Conservation (phyloP, 2,329 filamentous ascomycete genomes). For the Pochonia chlamydosporia region DNA sequence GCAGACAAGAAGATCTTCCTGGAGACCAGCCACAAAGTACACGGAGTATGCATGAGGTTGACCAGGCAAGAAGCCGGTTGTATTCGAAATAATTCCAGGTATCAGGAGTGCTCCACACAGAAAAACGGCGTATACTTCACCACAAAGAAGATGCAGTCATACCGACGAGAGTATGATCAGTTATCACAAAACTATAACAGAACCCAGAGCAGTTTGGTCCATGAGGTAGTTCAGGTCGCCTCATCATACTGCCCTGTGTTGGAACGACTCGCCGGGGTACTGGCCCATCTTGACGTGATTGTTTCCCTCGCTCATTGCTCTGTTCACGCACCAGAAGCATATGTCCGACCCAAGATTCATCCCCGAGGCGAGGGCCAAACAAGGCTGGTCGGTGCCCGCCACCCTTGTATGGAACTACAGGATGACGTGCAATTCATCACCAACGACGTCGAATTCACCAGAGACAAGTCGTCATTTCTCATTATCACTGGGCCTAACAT, state of each 20-base stretch:
- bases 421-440: slow-evolving; percentile 98
- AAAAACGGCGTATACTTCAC: slow-evolving; percentile 99
- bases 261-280: slow-evolving; percentile 78
- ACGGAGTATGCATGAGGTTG: slow-evolving; percentile 93
- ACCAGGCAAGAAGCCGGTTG: slow-evolving; percentile 87
- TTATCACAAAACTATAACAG: slow-evolving; percentile 91
- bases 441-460: slow-evolving; percentile 81
- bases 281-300: slow-evolving; percentile 89
- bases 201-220: slow-evolving; percentile 84
- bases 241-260: slow-evolving; percentile 92
- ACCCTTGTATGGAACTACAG: slow-evolving; percentile 98
- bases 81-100: slow-evolving; percentile 84
- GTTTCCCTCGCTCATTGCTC: slow-evolving; percentile 90
- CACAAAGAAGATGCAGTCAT: slow-evolving; percentile 70
- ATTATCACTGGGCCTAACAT: slow-evolving; percentile 98
- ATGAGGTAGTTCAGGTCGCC: slow-evolving; percentile 87
- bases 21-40: slow-evolving; percentile 82
- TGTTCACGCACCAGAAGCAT: slow-evolving; percentile 85
- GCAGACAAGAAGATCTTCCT: slow-evolving; percentile 98
- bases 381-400: slow-evolving; percentile 83
- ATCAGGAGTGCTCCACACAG: slow-evolving; percentile 94
- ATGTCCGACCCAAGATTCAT: slow-evolving; percentile 88
- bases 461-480: slow-evolving; percentile 79
- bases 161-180: slow-evolving; percentile 89
- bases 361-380: slow-evolving; percentile 83